Conservation (phyloP, 306 rosid species). For the Cicer judaicum region DNA sequence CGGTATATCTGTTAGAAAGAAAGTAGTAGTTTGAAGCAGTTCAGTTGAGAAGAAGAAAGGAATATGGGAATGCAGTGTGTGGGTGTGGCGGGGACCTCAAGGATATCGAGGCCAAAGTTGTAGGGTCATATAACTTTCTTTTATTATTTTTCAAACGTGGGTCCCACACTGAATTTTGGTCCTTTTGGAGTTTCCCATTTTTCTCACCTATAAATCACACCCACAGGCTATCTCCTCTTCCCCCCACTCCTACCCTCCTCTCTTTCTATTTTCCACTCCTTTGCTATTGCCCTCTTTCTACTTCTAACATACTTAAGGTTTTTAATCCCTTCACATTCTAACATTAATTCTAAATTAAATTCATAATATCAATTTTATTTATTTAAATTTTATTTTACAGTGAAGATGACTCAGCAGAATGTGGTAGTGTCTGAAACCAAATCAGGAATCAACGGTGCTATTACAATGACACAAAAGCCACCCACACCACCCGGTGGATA, state of each 20-base stretch:
- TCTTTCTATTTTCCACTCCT: neutral
- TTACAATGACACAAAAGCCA: slow-evolving; percentile 57
- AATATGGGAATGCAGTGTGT: neutral
- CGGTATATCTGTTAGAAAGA: neutral
- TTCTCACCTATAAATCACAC: slow-evolving; percentile 60
- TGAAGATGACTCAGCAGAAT: slow-evolving; percentile 78
- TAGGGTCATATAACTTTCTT: slow-evolving; percentile 33
- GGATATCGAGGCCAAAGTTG: slow-evolving; percentile 46
- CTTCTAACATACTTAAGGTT: neutral
- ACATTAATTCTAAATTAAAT: neutral
- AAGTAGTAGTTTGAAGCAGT: neutral
- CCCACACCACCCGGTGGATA: slow-evolving; percentile 59
- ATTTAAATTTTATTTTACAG: slow-evolving; percentile 31
- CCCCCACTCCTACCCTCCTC: slow-evolving; percentile 45
- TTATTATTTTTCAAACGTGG: slow-evolving; percentile 23
- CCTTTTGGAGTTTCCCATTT: slow-evolving; percentile 29
- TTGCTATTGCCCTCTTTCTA: neutral
- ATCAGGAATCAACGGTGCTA: slow-evolving; percentile 52
- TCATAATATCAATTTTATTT: neutral
- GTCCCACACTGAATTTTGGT: slow-evolving; percentile 48
- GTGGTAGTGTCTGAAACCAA: slow-evolving; percentile 56
- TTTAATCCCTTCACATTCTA: neutral
- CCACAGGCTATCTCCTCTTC: slow-evolving; percentile 43
- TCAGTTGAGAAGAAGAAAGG: neutral
- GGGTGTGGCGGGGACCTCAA: slow-evolving; percentile 51